Evolutionary conservation across 371 early-diverging fungal species (phyloP).

Genomic region (Funneliformis caledonium): DNA sequence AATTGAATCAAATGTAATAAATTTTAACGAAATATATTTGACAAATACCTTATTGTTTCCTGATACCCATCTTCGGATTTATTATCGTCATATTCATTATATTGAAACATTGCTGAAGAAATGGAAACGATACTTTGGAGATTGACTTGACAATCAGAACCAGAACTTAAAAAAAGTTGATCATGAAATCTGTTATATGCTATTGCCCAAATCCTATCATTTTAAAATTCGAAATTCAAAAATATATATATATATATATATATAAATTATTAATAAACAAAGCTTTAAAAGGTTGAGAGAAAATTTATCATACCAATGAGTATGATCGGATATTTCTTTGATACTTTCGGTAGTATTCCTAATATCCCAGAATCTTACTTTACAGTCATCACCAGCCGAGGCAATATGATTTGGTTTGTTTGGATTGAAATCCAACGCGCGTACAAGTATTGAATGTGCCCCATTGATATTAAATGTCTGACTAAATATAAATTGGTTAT

Average conservation of each 20-base stretch:
- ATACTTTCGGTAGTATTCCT: slow-evolving; percentile 61
- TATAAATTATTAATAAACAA: too few relatives aligned
- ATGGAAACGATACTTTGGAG: slow-evolving; percentile 81
- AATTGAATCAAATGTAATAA: not conserved
- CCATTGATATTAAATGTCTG: slow-evolving; percentile 51
- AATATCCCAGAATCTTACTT: slow-evolving; percentile 84
- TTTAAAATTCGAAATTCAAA: not conserved
- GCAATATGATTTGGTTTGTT: slow-evolving; percentile 81
- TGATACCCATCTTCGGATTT: slow-evolving; percentile 20
- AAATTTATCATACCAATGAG: too few relatives aligned
- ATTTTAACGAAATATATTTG: not conserved
- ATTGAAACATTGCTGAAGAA: slow-evolving; percentile 59
- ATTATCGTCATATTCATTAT: slow-evolving; percentile 40
- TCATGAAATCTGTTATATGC: slow-evolving; percentile 88
- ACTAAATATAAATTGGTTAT: not conserved
- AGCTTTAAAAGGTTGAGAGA: too few relatives aligned
- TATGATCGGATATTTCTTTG: slow-evolving; percentile 72
- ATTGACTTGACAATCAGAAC: slow-evolving; percentile 86
- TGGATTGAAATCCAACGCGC: slow-evolving; percentile 84
- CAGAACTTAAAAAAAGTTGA: slow-evolving; percentile 82
- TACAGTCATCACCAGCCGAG: slow-evolving; percentile 86
- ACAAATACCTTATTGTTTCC: slow-evolving; percentile 16
- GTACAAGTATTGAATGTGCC: slow-evolving; percentile 70
- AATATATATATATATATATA: too few relatives aligned
- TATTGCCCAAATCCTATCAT: slow-evolving; percentile 78